These are phyloP conservation scores for Penicillium dipodomyicola DNA, from an alignment of 495 filamentous ascomycete genomes.

Conservation along the genomic window DNA sequence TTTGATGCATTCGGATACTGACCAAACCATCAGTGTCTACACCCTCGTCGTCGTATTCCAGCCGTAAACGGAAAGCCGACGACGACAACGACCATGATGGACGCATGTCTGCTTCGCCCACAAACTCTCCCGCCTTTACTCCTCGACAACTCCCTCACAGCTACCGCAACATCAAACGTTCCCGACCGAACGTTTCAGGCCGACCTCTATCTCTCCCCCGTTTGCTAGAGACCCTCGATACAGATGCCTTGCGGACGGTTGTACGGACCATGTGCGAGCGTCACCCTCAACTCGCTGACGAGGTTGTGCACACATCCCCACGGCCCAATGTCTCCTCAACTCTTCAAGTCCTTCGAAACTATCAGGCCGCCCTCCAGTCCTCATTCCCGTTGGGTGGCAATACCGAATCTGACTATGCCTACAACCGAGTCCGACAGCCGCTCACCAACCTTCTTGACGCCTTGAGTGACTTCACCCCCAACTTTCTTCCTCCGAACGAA, in stretches of 20 bases:
- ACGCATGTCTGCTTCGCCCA: slow-evolving; percentile 84
- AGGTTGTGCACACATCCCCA: slow-evolving; percentile 82
- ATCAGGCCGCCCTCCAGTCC: slow-evolving; percentile 71
- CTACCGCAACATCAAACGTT: slow-evolving; percentile 63
- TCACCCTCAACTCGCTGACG: slow-evolving; percentile 70
- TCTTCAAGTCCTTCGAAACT: slow-evolving; percentile 73
- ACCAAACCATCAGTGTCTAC: slow-evolving; percentile 49
- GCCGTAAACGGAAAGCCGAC: slow-evolving; percentile 84
- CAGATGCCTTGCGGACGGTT: slow-evolving; percentile 73
- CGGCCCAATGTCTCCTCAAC: slow-evolving; percentile 78
- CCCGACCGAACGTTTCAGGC: slow-evolving; percentile 67
- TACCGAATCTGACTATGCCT: slow-evolving; percentile 84
- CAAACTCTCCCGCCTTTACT: slow-evolving; percentile 70
- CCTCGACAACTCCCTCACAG: slow-evolving; percentile 59
- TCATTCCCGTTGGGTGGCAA: slow-evolving; percentile 85
- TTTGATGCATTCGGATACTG: slow-evolving; percentile 17
- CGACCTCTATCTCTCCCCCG: slow-evolving; percentile 78
- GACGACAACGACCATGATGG: slow-evolving; percentile 71
- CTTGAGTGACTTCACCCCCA: slow-evolving; percentile 87
- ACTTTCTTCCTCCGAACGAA: slow-evolving; percentile 92
- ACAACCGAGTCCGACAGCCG: slow-evolving; percentile 84
- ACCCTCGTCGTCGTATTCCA: slow-evolving; percentile 50
- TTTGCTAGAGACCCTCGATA: slow-evolving; percentile 86
- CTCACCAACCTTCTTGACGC: slow-evolving; percentile 82
- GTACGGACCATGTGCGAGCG: slow-evolving; percentile 85